Conservation (phyloP, 345 rosid genomes). For the Salix purpurea region DNA sequence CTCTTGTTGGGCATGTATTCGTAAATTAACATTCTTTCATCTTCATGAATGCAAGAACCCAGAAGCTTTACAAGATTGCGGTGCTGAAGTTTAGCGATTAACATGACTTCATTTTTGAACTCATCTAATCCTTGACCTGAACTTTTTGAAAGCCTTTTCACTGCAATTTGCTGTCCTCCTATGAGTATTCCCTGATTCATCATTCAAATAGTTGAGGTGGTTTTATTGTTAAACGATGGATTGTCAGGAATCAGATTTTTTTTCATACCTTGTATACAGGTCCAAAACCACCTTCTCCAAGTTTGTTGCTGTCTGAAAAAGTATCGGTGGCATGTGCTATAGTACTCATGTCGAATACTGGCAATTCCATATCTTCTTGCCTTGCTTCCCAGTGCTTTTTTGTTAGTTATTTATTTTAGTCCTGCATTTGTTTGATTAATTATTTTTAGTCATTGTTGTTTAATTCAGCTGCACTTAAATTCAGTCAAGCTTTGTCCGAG, state of each 20-base stretch:
- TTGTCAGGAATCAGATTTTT: not conserved
- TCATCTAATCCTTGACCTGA: conserved; percentile 46
- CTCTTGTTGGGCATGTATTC: conserved; percentile 33
- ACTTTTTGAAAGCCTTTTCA: conserved; percentile 41
- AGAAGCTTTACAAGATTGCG: conserved; percentile 46
- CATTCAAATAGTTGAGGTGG: not conserved
- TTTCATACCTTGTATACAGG: not conserved
- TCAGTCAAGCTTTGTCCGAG: no score
- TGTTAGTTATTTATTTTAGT: no score
- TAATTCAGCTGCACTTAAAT: no score
- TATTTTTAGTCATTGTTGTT: no score
- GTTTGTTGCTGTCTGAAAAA: conserved; percentile 17
- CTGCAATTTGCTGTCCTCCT: conserved; percentile 46
- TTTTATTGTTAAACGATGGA: no score
- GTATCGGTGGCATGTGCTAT: not conserved
- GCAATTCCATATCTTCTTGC: no score
- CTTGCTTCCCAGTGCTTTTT: no score
- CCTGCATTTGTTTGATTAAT: no score
- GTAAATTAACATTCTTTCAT: conserved; percentile 27
- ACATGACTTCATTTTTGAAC: not conserved
- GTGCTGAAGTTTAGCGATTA: conserved; percentile 49
- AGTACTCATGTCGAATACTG: no score
- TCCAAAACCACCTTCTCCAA: conserved; percentile 39
- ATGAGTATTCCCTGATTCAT: conserved; percentile 33
- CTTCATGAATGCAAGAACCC: conserved; percentile 25